Evolutionary conservation across 2,329 filamentous ascomycete genomes (phyloP), one percentile per base, ranked within the genome.

Genomic region (Fusarium tjaetaba): DNA sequence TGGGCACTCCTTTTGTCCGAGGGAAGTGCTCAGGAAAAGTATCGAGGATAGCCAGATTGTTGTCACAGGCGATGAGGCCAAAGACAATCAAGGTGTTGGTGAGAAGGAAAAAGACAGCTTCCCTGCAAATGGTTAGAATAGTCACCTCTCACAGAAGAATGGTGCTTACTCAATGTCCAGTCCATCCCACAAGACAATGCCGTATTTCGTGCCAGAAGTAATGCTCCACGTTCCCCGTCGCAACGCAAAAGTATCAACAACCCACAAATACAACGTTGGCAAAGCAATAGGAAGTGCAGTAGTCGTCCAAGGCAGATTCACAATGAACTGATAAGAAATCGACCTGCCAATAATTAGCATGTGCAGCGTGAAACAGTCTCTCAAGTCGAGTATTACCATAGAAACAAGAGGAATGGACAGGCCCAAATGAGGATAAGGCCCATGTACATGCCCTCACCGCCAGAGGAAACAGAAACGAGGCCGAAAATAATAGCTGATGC

Each of bases 221-320:
- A 94, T 94, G 2, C 89, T 87, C 93, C 92, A 94, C 0, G 92
- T 94, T 13, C 93, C 92, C 42, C 90, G 84, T 45, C 86, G 86
- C 57, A 94, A 79, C 2, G 92, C 91, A 34, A 93, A 77, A 7
- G 91, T 92, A 72, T 95, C 92, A 16, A 94, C 90, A 4, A 91
- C 77, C 91, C 92, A 94, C 4, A 94, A 85, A 73, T 93, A 94
- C 0, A 92, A 4, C 0, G 92, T 94, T 2, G 92, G 90, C 2
- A 92, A 58, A 1, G 84, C 72, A 32, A 94, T 90, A 2, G 92
- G 90, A 4, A 89, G 71, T 5, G 88, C 70, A 0, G 90, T 91
- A 72, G 88, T 90, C 2, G 85, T 85, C 53, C 82, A 77, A 1
- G 92, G 92, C 7, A 94, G 82, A 14, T 82, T 84, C 6, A 93